Evolutionary conservation across 345 rosid genomes (phyloP), one percentile per base, ranked within the genome.

Genomic region (Brassica napus): DNA sequence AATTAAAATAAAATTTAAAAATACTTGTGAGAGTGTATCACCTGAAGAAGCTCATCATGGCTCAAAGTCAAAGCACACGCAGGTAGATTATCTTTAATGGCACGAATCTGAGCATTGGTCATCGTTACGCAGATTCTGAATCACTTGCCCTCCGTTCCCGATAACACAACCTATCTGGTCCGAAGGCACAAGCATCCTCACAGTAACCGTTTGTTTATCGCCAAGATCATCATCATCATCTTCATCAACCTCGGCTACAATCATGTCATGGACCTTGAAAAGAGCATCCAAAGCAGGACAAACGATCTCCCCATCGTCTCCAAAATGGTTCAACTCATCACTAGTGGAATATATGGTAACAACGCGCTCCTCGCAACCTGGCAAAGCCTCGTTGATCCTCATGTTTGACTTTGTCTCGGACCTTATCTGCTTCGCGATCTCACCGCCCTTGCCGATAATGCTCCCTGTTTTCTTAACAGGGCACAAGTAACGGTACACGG

Each of bases 111-210:
- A 61, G 95, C 88, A 62, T 76, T 81, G 44, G 89, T 89, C 54
- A 9, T 91, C 93, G 2, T 69, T 83, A 57, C 95, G 85, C 28
- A 91, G 86, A 68, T 77, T 91, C 76, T 91, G 91, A 68, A 91
- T 86, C 2, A 91, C 88, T 77, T 89, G 88, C 28, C 93, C 96
- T 14, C 91, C 95, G 83, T 89, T 91, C 67, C 95, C 95, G 9
- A 89, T 89, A 34, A 91, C 84, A 42, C 91, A 91, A 15, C 95
- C 95, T 32, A 91, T 91, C 83, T 91, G 95, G 83, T 91, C 95
- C 1, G 95, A 88, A 0, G 91, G 88, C 62, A 91, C 95, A 73
- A 91, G 93, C 83, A 91, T 85, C 83, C 89, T 83, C 12, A 89
- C 86, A 57, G 87, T 85, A 52, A 91, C 83, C 8, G 74, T 83